These are phyloP conservation scores for Primulina eburnea DNA, from an alignment of 257 asterid genomes.

Conservation along the genomic window DNA sequence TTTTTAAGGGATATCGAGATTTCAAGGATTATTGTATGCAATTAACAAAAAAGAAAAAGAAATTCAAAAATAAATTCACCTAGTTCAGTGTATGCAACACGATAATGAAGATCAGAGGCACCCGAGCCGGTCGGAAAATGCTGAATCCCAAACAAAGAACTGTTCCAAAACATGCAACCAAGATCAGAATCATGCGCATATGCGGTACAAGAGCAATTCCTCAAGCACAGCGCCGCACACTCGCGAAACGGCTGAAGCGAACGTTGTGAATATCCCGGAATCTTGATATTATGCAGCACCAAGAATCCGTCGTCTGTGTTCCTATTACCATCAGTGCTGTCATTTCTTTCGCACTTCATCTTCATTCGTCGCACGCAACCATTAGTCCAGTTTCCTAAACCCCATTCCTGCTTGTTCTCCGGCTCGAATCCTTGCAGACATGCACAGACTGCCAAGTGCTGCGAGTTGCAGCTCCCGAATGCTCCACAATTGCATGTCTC, in stretches of 20 bases:
- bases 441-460: slow-evolving; percentile 27
- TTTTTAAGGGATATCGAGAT: no score
- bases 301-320: slow-evolving; percentile 32
- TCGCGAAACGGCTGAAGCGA: slow-evolving; percentile 6
- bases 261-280: slow-evolving; percentile 32
- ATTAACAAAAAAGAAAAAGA: no score
- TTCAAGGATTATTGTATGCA: no score
- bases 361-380: slow-evolving; percentile 33
- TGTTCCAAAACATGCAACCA: slow-evolving; percentile 40
- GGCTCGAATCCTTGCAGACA: slow-evolving; percentile 42
- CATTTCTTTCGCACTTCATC: slow-evolving; percentile 30
- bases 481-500: slow-evolving; percentile 32
- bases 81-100: slow-evolving; percentile 33
- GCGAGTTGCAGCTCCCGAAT: slow-evolving; percentile 32
- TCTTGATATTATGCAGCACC: slow-evolving; percentile 33
- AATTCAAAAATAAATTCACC: slow-evolving; percentile 32
- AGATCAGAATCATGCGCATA: slow-evolving; percentile 24
- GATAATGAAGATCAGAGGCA: slow-evolving; percentile 30
- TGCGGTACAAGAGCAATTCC: slow-evolving; percentile 35
- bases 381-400: slow-evolving; percentile 34
- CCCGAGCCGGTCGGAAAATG: slow-evolving; percentile 27
- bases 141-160: slow-evolving; percentile 30
- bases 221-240: slow-evolving; percentile 29
- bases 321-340: neutral
- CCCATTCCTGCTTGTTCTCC: slow-evolving; percentile 33